Conservation (phyloP, 148 eudicot species). For the Amaranthus palmeri region DNA sequence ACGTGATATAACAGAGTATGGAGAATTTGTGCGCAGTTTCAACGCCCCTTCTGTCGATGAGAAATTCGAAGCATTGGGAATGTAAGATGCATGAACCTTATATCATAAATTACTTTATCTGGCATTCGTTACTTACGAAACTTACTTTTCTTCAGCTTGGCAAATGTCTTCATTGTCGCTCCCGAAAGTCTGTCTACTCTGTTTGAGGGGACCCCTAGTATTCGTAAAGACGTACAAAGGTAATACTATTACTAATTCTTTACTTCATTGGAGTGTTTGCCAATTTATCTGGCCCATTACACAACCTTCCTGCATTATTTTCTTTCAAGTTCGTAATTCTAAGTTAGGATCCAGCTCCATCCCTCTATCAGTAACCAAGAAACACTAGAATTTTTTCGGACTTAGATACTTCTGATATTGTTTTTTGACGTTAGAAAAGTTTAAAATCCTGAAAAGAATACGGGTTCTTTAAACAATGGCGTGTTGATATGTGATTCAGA, state of each 20-base stretch:
- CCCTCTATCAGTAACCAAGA: too few species aligned
- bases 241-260: conserved; percentile 18
- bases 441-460: too few species aligned
- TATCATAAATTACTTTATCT: neutral
- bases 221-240: conserved; percentile 96
- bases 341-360: too few species aligned
- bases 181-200: conserved; percentile 91
- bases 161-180: conserved; percentile 97
- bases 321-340: too few species aligned
- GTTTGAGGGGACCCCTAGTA: conserved; percentile 95
- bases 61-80: conserved; percentile 89
- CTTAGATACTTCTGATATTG: too few species aligned
- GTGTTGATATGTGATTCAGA: conserved; percentile 37
- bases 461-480: neutral
- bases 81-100: conserved; percentile 49
- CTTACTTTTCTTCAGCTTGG: conserved; percentile 52
- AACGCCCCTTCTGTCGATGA: conserved; percentile 96
- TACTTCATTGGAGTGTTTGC: neutral
- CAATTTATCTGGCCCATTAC: too few species aligned
- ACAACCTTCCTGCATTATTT: too few species aligned
- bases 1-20: conserved; percentile 97
- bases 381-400: too few species aligned
- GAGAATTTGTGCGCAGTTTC: conserved; percentile 89
- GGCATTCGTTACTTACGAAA: conserved; percentile 9
- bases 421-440: too few species aligned